phyloP scores from a whole-genome alignment of 108 stramenopile species.

The Skeletonema costatum region DNA sequence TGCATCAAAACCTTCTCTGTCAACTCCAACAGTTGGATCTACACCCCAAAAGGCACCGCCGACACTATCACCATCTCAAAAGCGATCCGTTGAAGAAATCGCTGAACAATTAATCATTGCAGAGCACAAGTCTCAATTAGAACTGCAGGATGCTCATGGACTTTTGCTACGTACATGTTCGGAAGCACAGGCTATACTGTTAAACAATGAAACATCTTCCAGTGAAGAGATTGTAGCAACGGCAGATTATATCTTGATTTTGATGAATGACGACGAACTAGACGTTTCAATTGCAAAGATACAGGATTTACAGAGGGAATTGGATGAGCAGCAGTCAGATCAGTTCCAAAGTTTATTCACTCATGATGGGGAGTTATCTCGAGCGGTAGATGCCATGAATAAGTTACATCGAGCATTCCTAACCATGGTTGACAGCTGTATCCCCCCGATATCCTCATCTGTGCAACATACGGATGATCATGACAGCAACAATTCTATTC shows the following conservation, averaged over 20 bases:
- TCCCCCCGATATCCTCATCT: slow-evolving; percentile 16
- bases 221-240: slow-evolving; percentile 23
- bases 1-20: neutral
- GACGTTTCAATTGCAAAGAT: slow-evolving; percentile 19
- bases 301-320: slow-evolving; percentile 7
- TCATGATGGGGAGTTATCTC: slow-evolving; percentile 4
- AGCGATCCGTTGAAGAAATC: neutral
- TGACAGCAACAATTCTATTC: neutral
- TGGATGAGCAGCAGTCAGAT: neutral
- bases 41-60: neutral
- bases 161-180: neutral
- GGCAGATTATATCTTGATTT: slow-evolving; percentile 30
- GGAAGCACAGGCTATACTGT: neutral
- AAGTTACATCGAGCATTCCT: slow-evolving; percentile 27
- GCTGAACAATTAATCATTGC: neutral
- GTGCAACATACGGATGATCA: neutral
- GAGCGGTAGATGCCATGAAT: slow-evolving; percentile 17
- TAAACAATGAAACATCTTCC: neutral
- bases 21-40: neutral
- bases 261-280: slow-evolving; percentile 22
- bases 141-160: neutral
- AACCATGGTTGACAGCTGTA: slow-evolving; percentile 18
- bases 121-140: neutral
- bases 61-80: neutral
- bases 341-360: neutral